Evolutionary conservation across 73 alveolate species (phyloP), one percentile per base, ranked within the genome.

Genomic region (Paramecium pentaurelia): DNA sequence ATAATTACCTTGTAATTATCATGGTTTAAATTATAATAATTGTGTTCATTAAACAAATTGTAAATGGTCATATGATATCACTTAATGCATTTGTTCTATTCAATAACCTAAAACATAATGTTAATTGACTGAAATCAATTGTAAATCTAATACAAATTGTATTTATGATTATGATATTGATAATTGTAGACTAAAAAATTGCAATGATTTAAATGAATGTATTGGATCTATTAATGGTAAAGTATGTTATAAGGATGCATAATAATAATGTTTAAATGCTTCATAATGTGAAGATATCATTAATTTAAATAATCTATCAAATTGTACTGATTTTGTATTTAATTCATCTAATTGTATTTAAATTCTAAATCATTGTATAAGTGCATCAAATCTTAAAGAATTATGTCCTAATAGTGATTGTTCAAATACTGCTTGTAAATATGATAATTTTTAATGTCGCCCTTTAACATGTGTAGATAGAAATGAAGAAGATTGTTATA

Each of bases 331-430:
- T 45, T 80, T 20, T 27, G 16, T 20, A 6, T 80, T 80, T 49
- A 25, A 44, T 20, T 22, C 44, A 20, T 42, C 91, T n/a, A 49
- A 40, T 11, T 80, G 91, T 49, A 8, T 80, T 27, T 47, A 80
- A 80, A 44, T 80, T 14, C n/a, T 25, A 2, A 27, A 80, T 42
- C 4, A 80, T 49, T 80, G 91, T 44, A 36, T 80, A 3, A 32
- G 64, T 42, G 44, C 47, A 10, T 22, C 47, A 40, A 47, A 80
- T 47, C 58, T 80, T 10, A 25, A 44, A 0, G 71, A 80, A 80
- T 10, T 80, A 44, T 80, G 91, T 80, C 45, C 47, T 6, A 49
- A 80, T 80, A 73, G 87, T 73, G 87, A 73, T 73, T 73, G 87
- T 14, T 37, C 87, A 5, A 37, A 37, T 37, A 73, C 37, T 73